Percentiles rank a stretch among this genome's conserved stretches.
phyloP scores from a whole-genome alignment of 202 grass and related monocot species.

The Sporobolus alterniflorus region DNA sequence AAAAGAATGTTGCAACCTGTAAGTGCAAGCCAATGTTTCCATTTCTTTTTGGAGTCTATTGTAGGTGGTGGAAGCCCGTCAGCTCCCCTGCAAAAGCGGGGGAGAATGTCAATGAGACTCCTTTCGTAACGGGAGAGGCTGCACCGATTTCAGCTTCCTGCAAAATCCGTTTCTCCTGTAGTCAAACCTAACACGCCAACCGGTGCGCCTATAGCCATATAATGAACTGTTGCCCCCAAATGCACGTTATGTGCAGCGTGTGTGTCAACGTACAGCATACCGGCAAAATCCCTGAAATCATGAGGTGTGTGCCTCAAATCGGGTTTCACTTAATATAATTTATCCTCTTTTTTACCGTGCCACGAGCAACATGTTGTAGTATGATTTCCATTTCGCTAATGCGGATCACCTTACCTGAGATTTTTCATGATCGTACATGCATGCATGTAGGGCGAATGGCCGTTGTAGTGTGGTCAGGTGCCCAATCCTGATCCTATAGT shows the following conservation, averaged over 20 bases:
- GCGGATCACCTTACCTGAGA: not conserved
- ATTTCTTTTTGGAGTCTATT: no score
- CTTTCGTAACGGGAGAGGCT: no score
- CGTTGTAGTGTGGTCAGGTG: constrained; percentile 4
- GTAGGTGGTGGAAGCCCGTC: not conserved
- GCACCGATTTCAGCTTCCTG: no score
- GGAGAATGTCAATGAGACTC: no score
- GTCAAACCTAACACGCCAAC: not conserved
- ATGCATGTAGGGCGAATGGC: not conserved
- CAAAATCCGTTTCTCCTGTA: no score
- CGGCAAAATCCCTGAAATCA: constrained; percentile 52
- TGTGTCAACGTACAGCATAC: constrained; percentile 11
- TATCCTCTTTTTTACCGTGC: constrained; percentile 27
- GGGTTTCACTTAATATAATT: not conserved
- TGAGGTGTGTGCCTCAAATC: constrained; percentile 9
- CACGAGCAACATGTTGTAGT: not conserved
- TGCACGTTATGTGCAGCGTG: constrained; percentile 18
- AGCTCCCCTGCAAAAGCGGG: not conserved
- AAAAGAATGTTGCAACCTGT: not conserved
- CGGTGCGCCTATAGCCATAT: not conserved
- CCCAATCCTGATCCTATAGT: not conserved
- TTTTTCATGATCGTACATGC: not conserved
- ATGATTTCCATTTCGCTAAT: constrained; percentile 1
- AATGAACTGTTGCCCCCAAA: not conserved
- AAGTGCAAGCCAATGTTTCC: not conserved